Evolutionary conservation across 306 rosid species (phyloP), one percentile per base, ranked within the genome.

Genomic region (Gynostemma pentaphyllum): DNA sequence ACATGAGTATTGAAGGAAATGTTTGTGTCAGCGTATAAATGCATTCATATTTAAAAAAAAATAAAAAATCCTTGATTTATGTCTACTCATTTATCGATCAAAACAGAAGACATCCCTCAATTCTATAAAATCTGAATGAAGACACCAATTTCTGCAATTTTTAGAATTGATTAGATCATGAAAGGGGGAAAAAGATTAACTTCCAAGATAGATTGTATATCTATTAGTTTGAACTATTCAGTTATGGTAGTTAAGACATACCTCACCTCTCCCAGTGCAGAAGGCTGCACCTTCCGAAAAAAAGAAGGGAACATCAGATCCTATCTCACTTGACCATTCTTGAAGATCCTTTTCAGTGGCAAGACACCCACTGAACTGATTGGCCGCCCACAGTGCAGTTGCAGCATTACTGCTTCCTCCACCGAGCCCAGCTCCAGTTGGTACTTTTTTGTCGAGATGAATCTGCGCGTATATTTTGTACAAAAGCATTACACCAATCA

Each of bases 371-470:
- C 69, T 88, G 62, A 92, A 92, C 68, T 92, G 95, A 75, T 92
- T 92, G 47, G 96, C 96, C 9, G 98, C 98, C 98, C 98, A 92
- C 45, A 92, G 70, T 5, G 98, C 96, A 66, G 96, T 92, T 50
- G 98, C 98, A 67, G 98, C 98, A 68, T 92, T 92, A 78, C 96
- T 86, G 74, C 98, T 92, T 76, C 96, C 98, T 65, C 98, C 98
- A 54, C 98, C 98, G 65, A 92, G 96, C 73, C 98, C 98, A 4
- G 98, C 98, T 62, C 98, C 98, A 19, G 94, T 88, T 4, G 98
- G 98, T 66, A 92, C 98, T 64, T 72, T 83, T 59, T 92, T 92
- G 68, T 88, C 94, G 62, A 92, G 85, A 82, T 92, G 98, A 80
- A 92, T 88, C 98, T 92, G 88, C 64, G 66, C 62, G 65, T 16